Conservation (phyloP, 768 basidiomycete genomes). For the Coprinopsis sp. region DNA sequence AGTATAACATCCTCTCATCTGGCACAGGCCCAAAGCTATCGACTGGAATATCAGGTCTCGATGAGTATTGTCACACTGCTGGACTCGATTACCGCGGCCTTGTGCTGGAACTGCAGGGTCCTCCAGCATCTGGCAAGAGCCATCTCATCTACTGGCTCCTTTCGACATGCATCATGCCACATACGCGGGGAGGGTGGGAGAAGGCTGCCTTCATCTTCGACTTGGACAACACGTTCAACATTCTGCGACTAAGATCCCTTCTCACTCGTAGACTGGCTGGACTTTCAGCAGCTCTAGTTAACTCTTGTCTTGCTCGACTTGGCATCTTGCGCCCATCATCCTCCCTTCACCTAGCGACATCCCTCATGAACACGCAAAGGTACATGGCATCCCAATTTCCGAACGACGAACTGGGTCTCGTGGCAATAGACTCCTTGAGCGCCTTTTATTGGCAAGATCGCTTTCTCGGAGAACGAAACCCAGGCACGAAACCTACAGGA, state of each 20-base stretch:
- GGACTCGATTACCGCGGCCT: conserved; percentile 41
- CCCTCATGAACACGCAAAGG: conserved; percentile 51
- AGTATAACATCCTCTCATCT: conserved; percentile 5
- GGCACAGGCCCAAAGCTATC: conserved; percentile 26
- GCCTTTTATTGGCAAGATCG: conserved; percentile 78
- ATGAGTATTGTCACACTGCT: conserved; percentile 24
- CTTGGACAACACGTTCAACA: conserved; percentile 61
- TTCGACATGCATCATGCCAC: conserved; percentile 54
- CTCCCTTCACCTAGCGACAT: conserved; percentile 63
- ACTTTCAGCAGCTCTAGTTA: conserved; percentile 23
- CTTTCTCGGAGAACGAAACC: conserved; percentile 53
- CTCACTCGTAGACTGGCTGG: conserved; percentile 21
- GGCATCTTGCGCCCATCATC: conserved; percentile 70
- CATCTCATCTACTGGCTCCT: conserved; percentile 69
- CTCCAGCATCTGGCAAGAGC: conserved; percentile 71
- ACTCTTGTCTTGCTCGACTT: conserved; percentile 43
- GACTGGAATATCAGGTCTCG: conserved; percentile 30
- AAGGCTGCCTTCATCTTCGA: conserved; percentile 68
- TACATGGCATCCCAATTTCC: conserved; percentile 48
- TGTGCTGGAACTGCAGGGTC: conserved; percentile 73
- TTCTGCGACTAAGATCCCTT: conserved; percentile 53
- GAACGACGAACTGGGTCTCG: conserved; percentile 53
- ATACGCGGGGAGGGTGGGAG: conserved; percentile 50
- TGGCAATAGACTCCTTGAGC: conserved; percentile 74
- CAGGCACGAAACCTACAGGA: conserved; percentile 14